These are phyloP conservation scores for Saccharomycopsis amapae DNA, from an alignment of 805 yeast genomes.

Conservation along the genomic window DNA sequence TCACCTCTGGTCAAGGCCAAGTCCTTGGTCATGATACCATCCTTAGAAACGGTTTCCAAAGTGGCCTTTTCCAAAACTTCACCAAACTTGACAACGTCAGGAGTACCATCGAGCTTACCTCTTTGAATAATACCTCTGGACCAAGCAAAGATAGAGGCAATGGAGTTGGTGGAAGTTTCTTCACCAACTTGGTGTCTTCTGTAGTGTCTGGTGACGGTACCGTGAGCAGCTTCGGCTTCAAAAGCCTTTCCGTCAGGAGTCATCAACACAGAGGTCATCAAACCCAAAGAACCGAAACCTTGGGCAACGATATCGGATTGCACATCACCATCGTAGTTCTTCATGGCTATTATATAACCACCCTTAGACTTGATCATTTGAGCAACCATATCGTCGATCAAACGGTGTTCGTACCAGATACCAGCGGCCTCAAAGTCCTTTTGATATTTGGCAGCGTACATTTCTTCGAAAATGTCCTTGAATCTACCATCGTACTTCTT, in stretches of 20 bases:
- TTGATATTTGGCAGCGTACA: conserved; percentile 54
- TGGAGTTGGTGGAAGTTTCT: conserved; percentile 78
- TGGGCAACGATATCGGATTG: conserved; percentile 83
- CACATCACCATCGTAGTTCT: conserved; percentile 83
- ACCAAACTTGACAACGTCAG: conserved; percentile 64
- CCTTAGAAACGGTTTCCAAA: conserved; percentile 63
- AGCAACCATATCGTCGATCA: conserved; percentile 84
- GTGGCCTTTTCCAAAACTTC: conserved; percentile 58
- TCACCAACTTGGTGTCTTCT: conserved; percentile 78
- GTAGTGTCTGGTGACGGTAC: conserved; percentile 81
- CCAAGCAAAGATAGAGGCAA: conserved; percentile 84
- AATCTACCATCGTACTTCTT: conserved; percentile 79
- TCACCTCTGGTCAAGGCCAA: conserved; percentile 66
- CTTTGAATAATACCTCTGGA: conserved; percentile 77
- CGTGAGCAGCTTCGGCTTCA: conserved; percentile 83
- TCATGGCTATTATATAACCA: conserved; percentile 73
- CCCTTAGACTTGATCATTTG: conserved; percentile 83
- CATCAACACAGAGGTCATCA: conserved; percentile 77
- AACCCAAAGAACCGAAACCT: conserved; percentile 78
- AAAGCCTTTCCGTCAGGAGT: conserved; percentile 84
- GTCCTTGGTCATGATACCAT: conserved; percentile 78
- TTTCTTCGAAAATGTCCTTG: conserved; percentile 68
- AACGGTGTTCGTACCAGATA: conserved; percentile 70
- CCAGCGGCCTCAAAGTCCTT: conserved; percentile 50
- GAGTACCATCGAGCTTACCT: conserved; percentile 68